Evolutionary conservation across 2,329 filamentous ascomycete genomes (phyloP).

Genomic region (Rutstroemia sp.): DNA sequence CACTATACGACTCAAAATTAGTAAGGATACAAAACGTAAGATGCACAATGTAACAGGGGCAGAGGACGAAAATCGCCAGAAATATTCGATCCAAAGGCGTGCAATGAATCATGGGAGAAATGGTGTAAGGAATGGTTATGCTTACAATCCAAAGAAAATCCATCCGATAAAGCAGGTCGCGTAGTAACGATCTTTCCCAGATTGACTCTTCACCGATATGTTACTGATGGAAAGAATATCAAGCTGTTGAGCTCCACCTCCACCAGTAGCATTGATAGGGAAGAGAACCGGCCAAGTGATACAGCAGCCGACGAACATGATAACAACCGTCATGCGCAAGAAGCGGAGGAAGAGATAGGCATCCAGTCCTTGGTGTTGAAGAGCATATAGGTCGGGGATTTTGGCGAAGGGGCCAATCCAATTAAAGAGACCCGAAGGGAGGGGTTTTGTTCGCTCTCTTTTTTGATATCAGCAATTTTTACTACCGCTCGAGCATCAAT

Average conservation of each 20-base stretch:
- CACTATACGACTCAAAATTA: conserved; percentile 21
- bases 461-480: conserved; percentile 12
- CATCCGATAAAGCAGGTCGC: conserved; percentile 70
- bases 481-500: not conserved
- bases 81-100: no score
- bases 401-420: conserved; percentile 64
- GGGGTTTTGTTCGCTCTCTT: conserved; percentile 50
- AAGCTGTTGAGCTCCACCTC: conserved; percentile 55
- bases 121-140: not conserved
- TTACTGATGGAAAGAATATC: conserved; percentile 77
- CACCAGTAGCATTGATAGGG: conserved; percentile 81
- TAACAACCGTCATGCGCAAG: conserved; percentile 67
- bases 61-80: no score
- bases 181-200: conserved; percentile 57
- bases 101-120: no score
- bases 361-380: conserved; percentile 89
- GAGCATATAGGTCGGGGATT: conserved; percentile 66
- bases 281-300: conserved; percentile 84
- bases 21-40: not conserved
- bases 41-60: not conserved
- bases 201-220: conserved; percentile 47
- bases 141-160: conserved; percentile 69
- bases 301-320: conserved; percentile 74
- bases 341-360: conserved; percentile 88
- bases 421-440: conserved; percentile 55